Evolutionary conservation across 192 early-diverging fungal genomes (phyloP), one percentile per base, ranked within the genome.

Genomic region (Coemansia sp.): DNA sequence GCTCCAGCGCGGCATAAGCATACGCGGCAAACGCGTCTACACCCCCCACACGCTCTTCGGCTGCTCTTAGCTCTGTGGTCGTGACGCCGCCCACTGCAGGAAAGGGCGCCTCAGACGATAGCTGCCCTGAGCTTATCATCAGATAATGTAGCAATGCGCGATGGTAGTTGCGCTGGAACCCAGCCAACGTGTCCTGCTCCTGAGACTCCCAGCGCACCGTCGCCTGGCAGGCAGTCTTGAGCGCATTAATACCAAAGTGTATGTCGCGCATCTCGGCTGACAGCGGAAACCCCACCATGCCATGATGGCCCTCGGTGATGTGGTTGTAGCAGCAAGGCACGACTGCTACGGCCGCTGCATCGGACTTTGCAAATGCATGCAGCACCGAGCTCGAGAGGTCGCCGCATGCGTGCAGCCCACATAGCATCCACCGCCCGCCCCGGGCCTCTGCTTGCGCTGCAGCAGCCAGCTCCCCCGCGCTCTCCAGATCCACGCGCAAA

Each of bases 241-340:
- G 82, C 1, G 85, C 83, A 26, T 86, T 85, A 7, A 76, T 75
- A 0, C 90, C 88, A 1, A 92, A 53, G 12, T 62, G 42, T 9
- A 74, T 60, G 37, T 62, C 68, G 3, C 10, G 29, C 34, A 64
- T 53, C 11, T 15, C 63, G 1, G 21, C 40, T 9, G 56, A 73
- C 35, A 62, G 39, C n/a, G 77, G 59, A 37, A 83, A 72, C 38
- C 74, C 70, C 7, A 60, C 58, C 12, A 9, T 36, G 8, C 19
- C 44, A 1, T 18, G 27, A 1, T 18, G 27, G 6, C 41, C 50
- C 58, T 92, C 89, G 0, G 90, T 81, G 14, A 95, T 74, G 62
- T 78, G 82, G 73, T 95, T 91, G 67, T 95, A 94, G 72, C 93
- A 95, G 82, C 93, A 93, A 9, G 89, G 87, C 10, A 92, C 90